Evolutionary conservation across 257 asterid species (phyloP), one percentile per base, ranked within the genome.

Genomic region (Ligustrum vulgare): DNA sequence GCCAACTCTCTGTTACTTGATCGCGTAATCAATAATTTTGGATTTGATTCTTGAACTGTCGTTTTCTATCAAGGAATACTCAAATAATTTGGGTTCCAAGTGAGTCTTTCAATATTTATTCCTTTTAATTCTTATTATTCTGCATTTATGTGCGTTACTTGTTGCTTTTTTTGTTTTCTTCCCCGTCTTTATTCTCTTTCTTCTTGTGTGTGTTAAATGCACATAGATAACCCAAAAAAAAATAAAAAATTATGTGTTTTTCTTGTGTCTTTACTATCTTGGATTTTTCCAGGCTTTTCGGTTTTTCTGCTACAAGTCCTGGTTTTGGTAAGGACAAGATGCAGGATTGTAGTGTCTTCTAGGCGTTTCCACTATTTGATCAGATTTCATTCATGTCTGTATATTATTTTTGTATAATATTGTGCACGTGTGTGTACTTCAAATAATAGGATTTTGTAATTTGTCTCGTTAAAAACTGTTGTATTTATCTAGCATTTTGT

Each of bases 131-230:
- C 85, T 73, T 74, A 28, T 28, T 28, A 83, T 82, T 81, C 80
- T 84, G 84, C 84, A 83, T 78, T 73, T 68, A 65, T 72, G 63
- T 82, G 82, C 78, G 79, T 77, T 81, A n/a, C 80, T 76, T 80
- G 86, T 82, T 84, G 84, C 89, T 80, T 84, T 82, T 89, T 93
- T 90, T 91, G 96, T 86, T 86, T 22, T 84, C 88, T 90, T 91
- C 87, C 97, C 89, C 85, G 83, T 83, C 83, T 87, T 90, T 90
- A 85, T 87, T 93, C 92, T 87, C 88, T 91, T 79, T 89, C 91
- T 91, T 87, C 86, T 82, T 73, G 74, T 80, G 83, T 73, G 74
- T 80, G 83, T 80, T 74, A 83, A 32, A 70, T 32, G 36, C 71
- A 71, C 20, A 33, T 47, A 28, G 64, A 70, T 75, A 18, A 34